A percentile compares a stretch with the other conserved stretches of the same genome.
Conservation (phyloP, 179 eudicot species). For the Silene vulgaris region DNA sequence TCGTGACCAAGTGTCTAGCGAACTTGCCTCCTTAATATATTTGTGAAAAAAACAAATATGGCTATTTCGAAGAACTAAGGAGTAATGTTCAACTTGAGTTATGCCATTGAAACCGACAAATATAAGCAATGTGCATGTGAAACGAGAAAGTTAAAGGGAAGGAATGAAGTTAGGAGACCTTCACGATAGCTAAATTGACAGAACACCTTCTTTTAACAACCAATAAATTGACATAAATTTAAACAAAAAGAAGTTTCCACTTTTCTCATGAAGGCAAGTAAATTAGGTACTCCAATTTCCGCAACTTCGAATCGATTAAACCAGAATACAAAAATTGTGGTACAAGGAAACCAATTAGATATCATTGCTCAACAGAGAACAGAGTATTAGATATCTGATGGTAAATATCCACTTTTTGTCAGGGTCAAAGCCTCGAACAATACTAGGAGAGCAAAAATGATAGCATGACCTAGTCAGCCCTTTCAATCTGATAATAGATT, state of each 20-base stretch:
- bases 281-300: not conserved
- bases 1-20: not conserved
- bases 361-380: not conserved
- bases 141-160: not conserved
- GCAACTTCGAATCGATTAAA: not conserved
- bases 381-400: not conserved
- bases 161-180: not conserved
- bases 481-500: not conserved
- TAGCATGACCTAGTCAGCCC: conserved; percentile 3
- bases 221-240: not conserved
- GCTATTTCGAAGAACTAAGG: not conserved
- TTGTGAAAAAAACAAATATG: not conserved
- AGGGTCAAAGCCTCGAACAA: not conserved
- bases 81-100: not conserved
- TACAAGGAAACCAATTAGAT: conserved; percentile 1
- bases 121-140: not conserved
- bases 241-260: not conserved
- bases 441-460: conserved; percentile 1
- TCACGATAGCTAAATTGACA: not conserved
- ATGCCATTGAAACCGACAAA: not conserved
- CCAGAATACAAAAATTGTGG: not conserved
- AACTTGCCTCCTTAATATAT: not conserved
- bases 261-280: not conserved
- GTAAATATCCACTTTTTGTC: not conserved
- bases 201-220: not conserved